phyloP scores from a whole-genome alignment of 108 stramenopile genomes.

The Fragilaria radians region DNA sequence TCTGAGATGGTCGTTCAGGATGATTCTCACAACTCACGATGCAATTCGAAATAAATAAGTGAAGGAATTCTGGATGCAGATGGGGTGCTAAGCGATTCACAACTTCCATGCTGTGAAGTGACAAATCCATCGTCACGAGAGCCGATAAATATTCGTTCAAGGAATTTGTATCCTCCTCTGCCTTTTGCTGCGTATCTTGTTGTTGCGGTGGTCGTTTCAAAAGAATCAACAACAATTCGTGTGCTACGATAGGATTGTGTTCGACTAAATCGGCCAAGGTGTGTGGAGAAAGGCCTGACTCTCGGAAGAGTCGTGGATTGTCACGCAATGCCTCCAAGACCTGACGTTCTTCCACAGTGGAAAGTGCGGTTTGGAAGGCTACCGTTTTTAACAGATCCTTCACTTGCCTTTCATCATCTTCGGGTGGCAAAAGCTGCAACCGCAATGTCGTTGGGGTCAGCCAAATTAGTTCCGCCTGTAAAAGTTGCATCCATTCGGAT shows the following conservation, averaged over 20 bases:
- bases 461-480: slow-evolving; percentile 76
- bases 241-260: slow-evolving; percentile 91
- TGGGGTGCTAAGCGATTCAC: slow-evolving; percentile 85
- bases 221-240: slow-evolving; percentile 84
- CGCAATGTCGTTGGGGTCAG: slow-evolving; percentile 59
- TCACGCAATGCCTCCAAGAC: slow-evolving; percentile 49
- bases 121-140: slow-evolving; percentile 97
- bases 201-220: slow-evolving; percentile 44
- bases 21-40: slow-evolving; percentile 92
- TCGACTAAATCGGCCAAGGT: slow-evolving; percentile 93
- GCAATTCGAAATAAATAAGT: slow-evolving; percentile 92
- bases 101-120: slow-evolving; percentile 94
- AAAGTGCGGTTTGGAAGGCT: slow-evolving; percentile 53
- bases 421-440: slow-evolving; percentile 39
- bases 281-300: slow-evolving; percentile 83
- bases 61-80: slow-evolving; percentile 93
- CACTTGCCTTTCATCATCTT: slow-evolving; percentile 25
- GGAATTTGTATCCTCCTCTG: slow-evolving; percentile 15
- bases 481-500: too few species aligned
- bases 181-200: background rate
- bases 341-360: slow-evolving; percentile 53
- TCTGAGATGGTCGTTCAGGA: slow-evolving; percentile 90
- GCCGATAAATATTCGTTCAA: slow-evolving; percentile 87
- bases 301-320: slow-evolving; percentile 33
- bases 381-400: slow-evolving; percentile 43